phyloP scores from a whole-genome alignment of 2,329 filamentous ascomycete genomes.

The Chlorencoelia australis region DNA sequence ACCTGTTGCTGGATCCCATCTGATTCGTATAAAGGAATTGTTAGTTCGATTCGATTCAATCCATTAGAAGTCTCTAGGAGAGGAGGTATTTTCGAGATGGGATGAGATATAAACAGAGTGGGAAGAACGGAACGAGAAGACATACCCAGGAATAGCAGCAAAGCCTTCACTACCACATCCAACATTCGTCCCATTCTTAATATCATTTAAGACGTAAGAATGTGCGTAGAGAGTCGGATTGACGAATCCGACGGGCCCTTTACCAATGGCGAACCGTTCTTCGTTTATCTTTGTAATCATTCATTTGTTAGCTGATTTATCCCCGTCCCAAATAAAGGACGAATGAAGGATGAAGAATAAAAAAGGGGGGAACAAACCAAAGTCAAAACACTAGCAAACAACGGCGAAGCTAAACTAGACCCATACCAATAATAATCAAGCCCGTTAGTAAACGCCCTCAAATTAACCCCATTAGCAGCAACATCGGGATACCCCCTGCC shows the following conservation, averaged over 20 bases:
- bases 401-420: conserved; percentile 12
- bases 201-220: conserved; percentile 26
- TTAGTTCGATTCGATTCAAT: neutral
- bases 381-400: conserved; percentile 17
- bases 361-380: too few relatives aligned
- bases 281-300: too few relatives aligned
- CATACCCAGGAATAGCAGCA: conserved; percentile 23
- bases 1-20: conserved; percentile 21
- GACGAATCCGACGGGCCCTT: conserved; percentile 4
- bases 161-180: conserved; percentile 29
- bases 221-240: conserved; percentile 8
- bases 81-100: too few relatives aligned
- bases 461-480: conserved; percentile 37
- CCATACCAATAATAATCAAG: conserved; percentile 12
- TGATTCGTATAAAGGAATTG: neutral
- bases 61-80: too few relatives aligned
- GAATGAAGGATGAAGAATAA: too few relatives aligned
- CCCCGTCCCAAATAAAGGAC: too few relatives aligned
- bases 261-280: conserved; percentile 1
- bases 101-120: neutral
- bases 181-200: conserved; percentile 23
- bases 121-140: neutral
- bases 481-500: conserved; percentile 46
- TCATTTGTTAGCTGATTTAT: too few relatives aligned
- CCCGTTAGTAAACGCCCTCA: conserved; percentile 9